phyloP scores from a whole-genome alignment of 2,329 filamentous ascomycete species.

The Parasarocladium wereldwijsianum region DNA sequence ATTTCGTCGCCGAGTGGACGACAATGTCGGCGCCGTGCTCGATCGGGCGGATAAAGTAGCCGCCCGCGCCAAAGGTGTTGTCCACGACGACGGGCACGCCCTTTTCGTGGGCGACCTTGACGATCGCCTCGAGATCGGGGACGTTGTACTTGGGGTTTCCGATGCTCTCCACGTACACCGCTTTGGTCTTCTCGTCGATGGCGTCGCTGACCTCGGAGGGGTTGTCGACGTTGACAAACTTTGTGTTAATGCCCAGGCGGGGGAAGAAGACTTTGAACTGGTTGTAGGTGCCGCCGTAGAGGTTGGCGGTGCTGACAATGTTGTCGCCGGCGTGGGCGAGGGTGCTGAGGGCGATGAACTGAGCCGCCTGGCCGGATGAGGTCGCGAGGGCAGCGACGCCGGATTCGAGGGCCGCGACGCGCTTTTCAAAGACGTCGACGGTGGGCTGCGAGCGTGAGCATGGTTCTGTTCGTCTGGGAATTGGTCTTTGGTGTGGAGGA shows the following conservation, averaged over 20 bases:
- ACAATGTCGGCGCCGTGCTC: constrained; percentile 88
- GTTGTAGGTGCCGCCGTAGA: constrained; percentile 95
- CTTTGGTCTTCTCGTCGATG: constrained; percentile 90
- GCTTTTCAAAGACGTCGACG: constrained; percentile 90
- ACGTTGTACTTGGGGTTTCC: constrained; percentile 91
- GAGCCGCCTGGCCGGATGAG: constrained; percentile 75
- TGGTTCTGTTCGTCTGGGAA: constrained; percentile 1
- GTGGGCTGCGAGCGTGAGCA: constrained; percentile 51
- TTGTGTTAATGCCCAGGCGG: constrained; percentile 74
- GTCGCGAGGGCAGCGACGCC: constrained; percentile 76
- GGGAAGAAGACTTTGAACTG: constrained; percentile 87
- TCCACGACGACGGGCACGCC: constrained; percentile 59
- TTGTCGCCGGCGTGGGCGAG: constrained; percentile 86
- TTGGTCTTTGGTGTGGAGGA: background rate
- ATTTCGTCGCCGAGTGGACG: constrained; percentile 89
- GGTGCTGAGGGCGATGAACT: constrained; percentile 77
- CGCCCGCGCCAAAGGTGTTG: constrained; percentile 90
- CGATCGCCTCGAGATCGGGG: constrained; percentile 79
- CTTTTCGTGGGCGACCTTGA: constrained; percentile 57
- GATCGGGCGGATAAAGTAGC: constrained; percentile 76
- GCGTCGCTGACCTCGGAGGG: constrained; percentile 63
- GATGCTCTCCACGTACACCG: constrained; percentile 81
- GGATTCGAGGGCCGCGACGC: constrained; percentile 88
- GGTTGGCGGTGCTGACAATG: constrained; percentile 77
- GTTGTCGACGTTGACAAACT: constrained; percentile 73